A percentile compares a stretch with the other conserved stretches of the same genome.
phyloP scores from a whole-genome alignment of 139 green algal species.

The Spirogloea muscicola region DNA sequence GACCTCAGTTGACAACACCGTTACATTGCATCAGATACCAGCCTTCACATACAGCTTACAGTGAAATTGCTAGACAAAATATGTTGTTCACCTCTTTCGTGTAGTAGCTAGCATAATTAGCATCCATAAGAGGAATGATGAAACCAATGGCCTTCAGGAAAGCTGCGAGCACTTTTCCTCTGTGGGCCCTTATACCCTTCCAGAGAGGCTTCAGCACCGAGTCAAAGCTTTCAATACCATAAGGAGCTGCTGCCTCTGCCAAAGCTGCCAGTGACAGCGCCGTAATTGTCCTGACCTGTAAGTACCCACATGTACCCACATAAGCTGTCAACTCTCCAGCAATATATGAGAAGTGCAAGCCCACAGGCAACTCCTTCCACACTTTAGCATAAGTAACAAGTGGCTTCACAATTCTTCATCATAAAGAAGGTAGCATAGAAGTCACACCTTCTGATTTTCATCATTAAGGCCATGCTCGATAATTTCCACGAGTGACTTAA shows the following conservation, averaged over 20 bases:
- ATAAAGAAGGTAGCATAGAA: background rate
- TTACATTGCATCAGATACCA: too few relatives aligned
- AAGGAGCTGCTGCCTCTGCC: slow-evolving; percentile 90
- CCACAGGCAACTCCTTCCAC: too few relatives aligned
- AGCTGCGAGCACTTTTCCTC: slow-evolving; percentile 77
- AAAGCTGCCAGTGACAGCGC: slow-evolving; percentile 89
- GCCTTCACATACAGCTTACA: too few relatives aligned
- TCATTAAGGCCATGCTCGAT: slow-evolving; percentile 81
- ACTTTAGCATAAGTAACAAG: background rate
- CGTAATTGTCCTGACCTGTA: slow-evolving; percentile 89
- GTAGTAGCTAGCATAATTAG: slow-evolving; percentile 97
- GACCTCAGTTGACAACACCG: too few relatives aligned
- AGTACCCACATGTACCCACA: background rate
- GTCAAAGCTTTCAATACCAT: slow-evolving; percentile 98
- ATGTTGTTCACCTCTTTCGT: slow-evolving; percentile 58
- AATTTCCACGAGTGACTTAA: slow-evolving; percentile 93
- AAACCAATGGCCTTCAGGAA: slow-evolving; percentile 82
- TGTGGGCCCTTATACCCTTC: slow-evolving; percentile 88
- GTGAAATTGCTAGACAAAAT: too few relatives aligned
- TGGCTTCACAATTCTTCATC: background rate
- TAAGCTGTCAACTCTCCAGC: too few relatives aligned
- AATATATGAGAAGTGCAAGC: too few relatives aligned
- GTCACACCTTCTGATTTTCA: slow-evolving; percentile 58
- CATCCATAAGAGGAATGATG: slow-evolving; percentile 99
- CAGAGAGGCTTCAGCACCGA: slow-evolving; percentile 96